Conservation (phyloP, 2,329 filamentous ascomycete genomes). For the Exophiala viscosa region DNA sequence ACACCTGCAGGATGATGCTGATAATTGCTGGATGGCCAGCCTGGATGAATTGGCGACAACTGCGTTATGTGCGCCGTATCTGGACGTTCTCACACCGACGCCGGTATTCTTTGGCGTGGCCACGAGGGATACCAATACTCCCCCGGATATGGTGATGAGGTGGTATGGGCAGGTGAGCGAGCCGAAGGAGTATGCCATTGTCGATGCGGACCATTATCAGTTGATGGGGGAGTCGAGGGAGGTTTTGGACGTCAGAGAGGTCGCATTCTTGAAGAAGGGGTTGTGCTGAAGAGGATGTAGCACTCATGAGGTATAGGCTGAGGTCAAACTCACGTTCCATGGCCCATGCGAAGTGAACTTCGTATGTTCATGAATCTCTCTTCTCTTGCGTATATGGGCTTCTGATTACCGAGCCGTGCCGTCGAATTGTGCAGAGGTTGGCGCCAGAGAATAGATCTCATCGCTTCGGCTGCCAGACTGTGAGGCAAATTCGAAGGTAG, state of each 20-base stretch:
- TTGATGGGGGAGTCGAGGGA: constrained; percentile 33
- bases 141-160: constrained; percentile 32
- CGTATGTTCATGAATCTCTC: too few relatives aligned
- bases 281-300: constrained; percentile 3
- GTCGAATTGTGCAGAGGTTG: too few relatives aligned
- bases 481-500: too few relatives aligned
- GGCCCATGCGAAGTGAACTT: too few relatives aligned
- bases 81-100: constrained; percentile 36
- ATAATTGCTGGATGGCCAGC: background rate
- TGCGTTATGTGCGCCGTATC: constrained; percentile 26
- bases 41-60: constrained; percentile 17
- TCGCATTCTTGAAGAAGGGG: constrained; percentile 32
- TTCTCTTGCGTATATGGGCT: too few relatives aligned
- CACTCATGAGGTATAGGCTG: background rate
- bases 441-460: too few relatives aligned
- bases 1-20: background rate
- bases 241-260: constrained; percentile 28
- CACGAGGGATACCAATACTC: constrained; percentile 32
- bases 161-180: constrained; percentile 35
- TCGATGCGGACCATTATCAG: constrained; percentile 39
- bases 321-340: background rate
- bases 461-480: too few relatives aligned
- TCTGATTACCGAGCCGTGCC: too few relatives aligned
- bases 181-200: constrained; percentile 37
- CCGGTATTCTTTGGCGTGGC: constrained; percentile 37